Evolutionary conservation across 2,329 filamentous ascomycete species (phyloP), one percentile per base, ranked within the genome.

Genomic region (Neophaeococcomyces aloes): DNA sequence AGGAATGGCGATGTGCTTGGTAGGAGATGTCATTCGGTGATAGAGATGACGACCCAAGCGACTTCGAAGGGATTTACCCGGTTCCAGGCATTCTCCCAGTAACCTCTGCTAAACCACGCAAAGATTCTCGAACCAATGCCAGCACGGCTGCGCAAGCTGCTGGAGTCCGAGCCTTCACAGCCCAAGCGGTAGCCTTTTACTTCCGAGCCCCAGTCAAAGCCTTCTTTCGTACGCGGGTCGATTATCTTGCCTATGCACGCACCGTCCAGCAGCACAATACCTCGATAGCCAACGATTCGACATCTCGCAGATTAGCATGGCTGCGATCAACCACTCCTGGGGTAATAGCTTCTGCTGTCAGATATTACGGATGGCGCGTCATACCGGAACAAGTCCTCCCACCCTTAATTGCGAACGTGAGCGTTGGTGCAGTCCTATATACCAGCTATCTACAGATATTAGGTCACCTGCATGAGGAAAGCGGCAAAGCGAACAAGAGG

Each of bases 201-300:
- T 95, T 94, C 60, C 75, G 87, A 45, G 86, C 86, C 0, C 88
- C 88, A 1, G 83, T 87, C 42, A 94, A 94, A 65, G 84, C 87
- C 13, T 95, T 95, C 61, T 94, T 95, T 65, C 78, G 86, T 48
- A 88, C 85, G 1, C 72, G 88, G 46, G 86, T 95, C 51, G 88
- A 95, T 68, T 94, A 87, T 60, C 72, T 71, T 48, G 42, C 41
- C 8, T 44, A 44, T 21, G 41, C 41, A 10, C 14, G 41, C 13
- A 44, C 15, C n/a, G 21, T 44, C 21, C 34, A 37, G 18, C 41
- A 44, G 21, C 33, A 44, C 14, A 44, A 29, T 29, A 23, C 25
- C 10, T 32, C 41, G 3, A 10, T 38, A n/a, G 41, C 33, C 3
- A 44, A 38, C 17, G 41, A 38, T 25, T 3, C 34, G 21, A 29